Evolutionary conservation across 257 asterid species (phyloP).

Genomic region (Plantago elongata): DNA sequence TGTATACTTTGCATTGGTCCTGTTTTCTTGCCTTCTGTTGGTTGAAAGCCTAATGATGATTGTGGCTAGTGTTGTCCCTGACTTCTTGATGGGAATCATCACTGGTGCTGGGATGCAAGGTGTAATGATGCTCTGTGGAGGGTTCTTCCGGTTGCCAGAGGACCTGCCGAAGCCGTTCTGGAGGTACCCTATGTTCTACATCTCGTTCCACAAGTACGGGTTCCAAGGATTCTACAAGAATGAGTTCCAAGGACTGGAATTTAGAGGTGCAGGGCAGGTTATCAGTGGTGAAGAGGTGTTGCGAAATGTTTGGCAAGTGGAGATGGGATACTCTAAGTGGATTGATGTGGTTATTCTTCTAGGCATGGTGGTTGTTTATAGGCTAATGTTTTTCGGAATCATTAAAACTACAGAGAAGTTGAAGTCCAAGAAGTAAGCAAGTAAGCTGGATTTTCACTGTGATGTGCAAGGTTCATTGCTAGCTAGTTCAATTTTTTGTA

Average conservation of each 20-base stretch:
- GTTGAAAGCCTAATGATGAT: constrained; percentile 65
- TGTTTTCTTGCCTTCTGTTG: constrained; percentile 46
- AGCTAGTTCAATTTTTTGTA: no score
- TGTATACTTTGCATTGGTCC: constrained; percentile 27
- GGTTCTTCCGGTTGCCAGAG: constrained; percentile 44
- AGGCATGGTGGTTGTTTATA: constrained; percentile 41
- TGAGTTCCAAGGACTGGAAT: constrained; percentile 40
- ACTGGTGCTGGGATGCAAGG: constrained; percentile 56
- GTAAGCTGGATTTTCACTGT: no score
- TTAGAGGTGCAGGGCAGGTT: constrained; percentile 33
- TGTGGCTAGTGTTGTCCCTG: constrained; percentile 46
- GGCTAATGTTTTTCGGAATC: constrained; percentile 37
- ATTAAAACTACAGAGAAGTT: constrained; percentile 31
- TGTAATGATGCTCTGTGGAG: constrained; percentile 51
- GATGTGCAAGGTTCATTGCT: no score
- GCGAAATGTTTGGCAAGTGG: constrained; percentile 48
- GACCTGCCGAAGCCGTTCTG: constrained; percentile 56
- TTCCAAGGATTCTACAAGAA: constrained; percentile 53
- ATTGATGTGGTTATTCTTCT: constrained; percentile 39
- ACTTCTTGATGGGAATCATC: constrained; percentile 53
- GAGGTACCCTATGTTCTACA: constrained; percentile 49
- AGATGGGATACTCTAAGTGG: constrained; percentile 57
- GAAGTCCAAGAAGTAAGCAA: constrained; percentile 8
- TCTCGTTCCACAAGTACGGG: constrained; percentile 52
- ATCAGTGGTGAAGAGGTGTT: constrained; percentile 40